Evolutionary conservation across 2,329 filamentous ascomycete species (phyloP).

Genomic region (Alternaria consortialis): DNA sequence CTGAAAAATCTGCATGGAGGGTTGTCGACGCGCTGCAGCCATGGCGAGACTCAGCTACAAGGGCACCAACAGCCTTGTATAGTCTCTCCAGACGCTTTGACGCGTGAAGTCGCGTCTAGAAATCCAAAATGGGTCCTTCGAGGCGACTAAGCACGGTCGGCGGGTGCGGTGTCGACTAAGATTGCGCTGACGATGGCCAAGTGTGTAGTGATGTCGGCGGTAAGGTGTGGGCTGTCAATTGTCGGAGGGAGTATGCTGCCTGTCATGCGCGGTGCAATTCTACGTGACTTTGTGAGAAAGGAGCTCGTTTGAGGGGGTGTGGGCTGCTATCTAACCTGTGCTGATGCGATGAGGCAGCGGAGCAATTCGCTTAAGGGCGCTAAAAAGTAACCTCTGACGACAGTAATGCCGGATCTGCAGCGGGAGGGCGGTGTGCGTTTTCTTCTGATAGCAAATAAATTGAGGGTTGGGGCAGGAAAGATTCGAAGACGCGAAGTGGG

Average conservation of each 20-base stretch:
- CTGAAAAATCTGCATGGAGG: conserved; percentile 66
- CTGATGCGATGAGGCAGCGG: conserved; percentile 43
- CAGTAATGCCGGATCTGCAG: conserved; percentile 23
- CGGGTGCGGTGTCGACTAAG: conserved; percentile 34
- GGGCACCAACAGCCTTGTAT: conserved; percentile 42
- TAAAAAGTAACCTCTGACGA: conserved; percentile 43
- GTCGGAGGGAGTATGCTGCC: conserved; percentile 30
- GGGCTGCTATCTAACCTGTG: conserved; percentile 42
- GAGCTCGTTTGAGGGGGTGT: conserved; percentile 32
- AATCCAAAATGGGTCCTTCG: conserved; percentile 33
- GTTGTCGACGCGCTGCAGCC: conserved; percentile 65
- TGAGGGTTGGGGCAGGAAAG: not conserved
- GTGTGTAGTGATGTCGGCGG: conserved; percentile 20
- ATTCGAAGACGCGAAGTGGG: not conserved
- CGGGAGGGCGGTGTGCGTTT: conserved; percentile 18
- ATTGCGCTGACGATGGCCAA: conserved; percentile 48
- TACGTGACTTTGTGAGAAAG: conserved; percentile 32
- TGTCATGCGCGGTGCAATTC: conserved; percentile 24
- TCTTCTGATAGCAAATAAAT: conserved; percentile 6
- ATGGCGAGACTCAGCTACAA: conserved; percentile 49
- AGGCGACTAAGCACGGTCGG: conserved; percentile 38
- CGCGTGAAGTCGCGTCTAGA: conserved; percentile 53
- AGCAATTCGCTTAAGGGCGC: conserved; percentile 45
- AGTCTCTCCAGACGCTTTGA: conserved; percentile 45
- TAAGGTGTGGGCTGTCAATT: conserved; percentile 26